phyloP scores from a whole-genome alignment of 768 basidiomycete genomes.

The Lactarius vividus region DNA sequence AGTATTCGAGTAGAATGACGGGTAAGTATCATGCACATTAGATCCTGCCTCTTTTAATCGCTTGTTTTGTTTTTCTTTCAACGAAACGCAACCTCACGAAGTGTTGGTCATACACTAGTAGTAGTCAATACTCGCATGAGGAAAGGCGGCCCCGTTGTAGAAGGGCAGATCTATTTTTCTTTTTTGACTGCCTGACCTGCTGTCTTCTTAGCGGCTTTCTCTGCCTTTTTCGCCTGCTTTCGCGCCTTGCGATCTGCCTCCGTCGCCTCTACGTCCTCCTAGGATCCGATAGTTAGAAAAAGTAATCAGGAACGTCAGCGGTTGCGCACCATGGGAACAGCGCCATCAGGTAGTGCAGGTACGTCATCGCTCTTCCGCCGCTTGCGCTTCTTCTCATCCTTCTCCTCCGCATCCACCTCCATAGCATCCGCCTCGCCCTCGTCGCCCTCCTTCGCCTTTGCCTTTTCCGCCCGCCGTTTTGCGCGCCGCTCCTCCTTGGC shows the following conservation, averaged over 20 bases:
- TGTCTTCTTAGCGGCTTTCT: conserved; percentile 55
- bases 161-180: conserved; percentile 46
- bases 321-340: conserved; percentile 29
- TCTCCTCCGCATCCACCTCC: conserved; percentile 45
- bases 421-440: conserved; percentile 36
- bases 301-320: neutral
- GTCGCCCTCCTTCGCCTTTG: conserved; percentile 36
- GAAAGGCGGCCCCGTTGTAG: neutral
- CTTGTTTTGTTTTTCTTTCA: no score
- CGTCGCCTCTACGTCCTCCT: conserved; percentile 65
- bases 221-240: conserved; percentile 76
- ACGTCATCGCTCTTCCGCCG: conserved; percentile 34
- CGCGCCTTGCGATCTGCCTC: conserved; percentile 80
- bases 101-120: neutral
- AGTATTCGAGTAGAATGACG: no score
- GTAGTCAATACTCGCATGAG: neutral
- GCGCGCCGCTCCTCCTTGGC: conserved; percentile 76
- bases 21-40: no score
- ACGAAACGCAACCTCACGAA: neutral
- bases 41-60: no score
- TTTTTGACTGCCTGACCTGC: conserved; percentile 43
- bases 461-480: conserved; percentile 56
- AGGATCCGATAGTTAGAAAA: conserved; percentile 13
- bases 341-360: conserved; percentile 7
- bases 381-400: conserved; percentile 41